Base-by-base conservation (phyloP, 495 filamentous ascomycete genomes). In the Penicillium pulvis region DNA sequence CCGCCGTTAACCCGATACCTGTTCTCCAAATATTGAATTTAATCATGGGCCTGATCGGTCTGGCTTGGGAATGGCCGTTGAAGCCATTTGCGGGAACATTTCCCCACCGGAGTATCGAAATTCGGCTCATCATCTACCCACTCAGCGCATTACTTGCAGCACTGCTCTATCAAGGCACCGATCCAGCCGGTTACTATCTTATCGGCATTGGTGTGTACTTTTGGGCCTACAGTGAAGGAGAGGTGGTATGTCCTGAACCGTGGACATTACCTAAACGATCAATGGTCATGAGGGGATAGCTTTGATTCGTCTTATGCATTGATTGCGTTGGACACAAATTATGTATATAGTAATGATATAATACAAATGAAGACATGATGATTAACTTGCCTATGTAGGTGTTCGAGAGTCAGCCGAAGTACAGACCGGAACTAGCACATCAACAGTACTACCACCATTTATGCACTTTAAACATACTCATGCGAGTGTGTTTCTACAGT, bases 181-280 rank as follows among this genome's bases (percentile, higher is more conserved):
- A 99, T 66, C 81, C 93, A 28, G 95, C 91, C 4, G 76, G 98
- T 41, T 99, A 98, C 71, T 96, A 98, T 74, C 67, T 93, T 11
- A 85, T 98, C 53, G 95, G 91, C 0, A 85, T 95, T 69, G 85
- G 69, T 4, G 89, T 92, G 5, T 99, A 97, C 69, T 97, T 97
- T 66, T 97, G 94, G 92, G 95, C 90, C 0, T 98, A 93, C 65
- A 92, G 86, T 61, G 94, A 98, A 77, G 95, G 95, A 71, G 95
- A 99, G 88, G 92, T 97, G 71, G 81, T 87, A 0, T 85, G 83
- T 70, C 71, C 80, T 3, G 73, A 78, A 55, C 83, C 84, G n/a
- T 87, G 84, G 84, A 82, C 73, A 14, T 64, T 83, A 56, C 80
- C 80, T 0, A 75, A 74, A 53, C 62, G 72, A 54, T 59, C 60